Percentiles rank a stretch among this genome's conserved stretches.
These are phyloP conservation scores for Didymella exigua DNA, from an alignment of 2,329 filamentous ascomycete species.

Conservation along the genomic window DNA sequence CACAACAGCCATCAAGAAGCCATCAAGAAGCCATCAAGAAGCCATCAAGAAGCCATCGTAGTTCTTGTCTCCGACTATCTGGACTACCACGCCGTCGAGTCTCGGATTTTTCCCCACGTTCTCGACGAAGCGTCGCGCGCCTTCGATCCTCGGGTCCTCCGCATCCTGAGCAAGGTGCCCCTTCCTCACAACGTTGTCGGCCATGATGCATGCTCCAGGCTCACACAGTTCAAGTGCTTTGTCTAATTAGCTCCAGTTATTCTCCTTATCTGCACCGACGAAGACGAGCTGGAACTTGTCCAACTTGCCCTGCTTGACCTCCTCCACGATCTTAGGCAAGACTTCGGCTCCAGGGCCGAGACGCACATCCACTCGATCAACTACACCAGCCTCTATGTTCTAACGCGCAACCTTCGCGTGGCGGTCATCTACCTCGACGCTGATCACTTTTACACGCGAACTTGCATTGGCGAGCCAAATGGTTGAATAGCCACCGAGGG, in stretches of 20 bases:
- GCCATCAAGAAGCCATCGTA: constrained; percentile 56
- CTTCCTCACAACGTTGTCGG: constrained; percentile 58
- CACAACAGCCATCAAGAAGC: constrained; percentile 51
- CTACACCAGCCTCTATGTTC: constrained; percentile 53
- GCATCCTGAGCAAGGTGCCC: constrained; percentile 45
- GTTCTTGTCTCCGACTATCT: constrained; percentile 55
- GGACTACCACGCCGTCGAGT: constrained; percentile 52
- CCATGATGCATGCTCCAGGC: constrained; percentile 52
- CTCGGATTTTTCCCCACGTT: constrained; percentile 51
- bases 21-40: constrained; percentile 43
- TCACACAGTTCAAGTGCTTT: constrained; percentile 51
- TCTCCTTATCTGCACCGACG: constrained; percentile 59
- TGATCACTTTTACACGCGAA: constrained; percentile 53
- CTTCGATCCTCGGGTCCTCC: constrained; percentile 33
- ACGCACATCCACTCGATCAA: constrained; percentile 52
- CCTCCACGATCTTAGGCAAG: constrained; percentile 48
- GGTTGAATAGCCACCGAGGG: constrained; percentile 60
- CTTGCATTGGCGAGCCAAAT: constrained; percentile 58
- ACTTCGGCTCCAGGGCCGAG: constrained; percentile 55
- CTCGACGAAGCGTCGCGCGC: constrained; percentile 51
- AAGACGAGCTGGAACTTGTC: constrained; percentile 58
- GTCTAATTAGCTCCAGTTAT: constrained; percentile 59
- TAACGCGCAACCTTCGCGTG: constrained; percentile 55
- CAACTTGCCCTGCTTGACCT: constrained; percentile 49
- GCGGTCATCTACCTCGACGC: constrained; percentile 57